Evolutionary conservation across 2,329 filamentous ascomycete species (phyloP), one percentile per base, ranked within the genome.

Genomic region (Sphaerulina vaccinii): DNA sequence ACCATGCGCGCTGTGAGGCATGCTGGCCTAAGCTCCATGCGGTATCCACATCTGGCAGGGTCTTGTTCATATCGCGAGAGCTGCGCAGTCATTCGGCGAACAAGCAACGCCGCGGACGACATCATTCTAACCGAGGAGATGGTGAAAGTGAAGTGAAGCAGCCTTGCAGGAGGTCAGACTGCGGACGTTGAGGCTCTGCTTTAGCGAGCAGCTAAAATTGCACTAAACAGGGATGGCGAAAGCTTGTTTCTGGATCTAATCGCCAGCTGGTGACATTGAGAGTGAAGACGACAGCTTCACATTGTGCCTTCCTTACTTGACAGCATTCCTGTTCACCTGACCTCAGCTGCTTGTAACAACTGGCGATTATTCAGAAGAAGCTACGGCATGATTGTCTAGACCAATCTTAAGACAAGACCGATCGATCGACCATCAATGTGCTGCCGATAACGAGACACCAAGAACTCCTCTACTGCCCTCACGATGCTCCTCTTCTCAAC

Each of bases 401-500:
- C 10, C 35, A 22, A 15, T 18, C 13, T 16, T n/a, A 21, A 5
- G 19, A 33, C 36, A 21, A 36, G 16, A n/a, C n/a, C n/a, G 16
- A 53, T 47, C 40, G 33, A 45, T 48, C 44, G 27, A 48, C 49
- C 41, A 45, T 51, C 57, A 46, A 59, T 57, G 57, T 41, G 43
- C 27, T 32, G 33, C 38, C 51, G 38, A 48, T 21, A 18, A 23
- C 27, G 9, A 29, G 3, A 29, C 27, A 13, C 9, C 7, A 29
- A 3, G 3, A 29, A 29, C 8, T 37, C 41, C 27, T 42, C 45
- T 52, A 27, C 54, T 42, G 38, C 18, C 27, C 19, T 39, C 9
- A 59, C 49, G 9, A 76, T 76, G 74, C 67, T 74, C 35, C 61
- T 75, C 59, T 67, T 74, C 59, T 67, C 72, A 60, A 65, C 67